Evolutionary conservation across 495 filamentous ascomycete species (phyloP).

Genomic region (Pyrenopolyporus hunteri): DNA sequence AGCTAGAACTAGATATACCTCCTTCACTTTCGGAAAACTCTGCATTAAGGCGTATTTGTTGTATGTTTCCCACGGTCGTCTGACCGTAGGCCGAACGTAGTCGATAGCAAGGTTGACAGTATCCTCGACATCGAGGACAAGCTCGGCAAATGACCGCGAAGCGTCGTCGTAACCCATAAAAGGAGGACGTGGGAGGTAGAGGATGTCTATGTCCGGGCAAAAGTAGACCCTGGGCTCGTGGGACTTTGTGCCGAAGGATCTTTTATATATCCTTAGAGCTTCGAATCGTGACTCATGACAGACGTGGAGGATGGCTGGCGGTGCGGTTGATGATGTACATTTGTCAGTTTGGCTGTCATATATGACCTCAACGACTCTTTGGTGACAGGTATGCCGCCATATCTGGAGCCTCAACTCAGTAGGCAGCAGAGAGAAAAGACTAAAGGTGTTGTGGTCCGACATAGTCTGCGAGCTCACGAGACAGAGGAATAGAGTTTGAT

Average conservation of each 20-base stretch:
- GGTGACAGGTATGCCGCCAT: conserved; percentile 49
- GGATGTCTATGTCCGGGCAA: conserved; percentile 51
- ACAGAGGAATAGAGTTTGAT: not conserved
- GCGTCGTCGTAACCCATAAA: conserved; percentile 57
- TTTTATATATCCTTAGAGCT: conserved; percentile 48
- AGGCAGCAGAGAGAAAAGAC: conserved; percentile 51
- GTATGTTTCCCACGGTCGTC: conserved; percentile 60
- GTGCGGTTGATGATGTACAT: conserved; percentile 46
- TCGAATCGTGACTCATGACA: conserved; percentile 54
- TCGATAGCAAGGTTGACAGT: conserved; percentile 54
- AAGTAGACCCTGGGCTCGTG: conserved; percentile 50
- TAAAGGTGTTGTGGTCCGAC: conserved; percentile 40
- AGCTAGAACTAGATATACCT: conserved; percentile 49
- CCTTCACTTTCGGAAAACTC: conserved; percentile 48
- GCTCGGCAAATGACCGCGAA: conserved; percentile 46
- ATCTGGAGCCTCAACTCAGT: conserved; percentile 58
- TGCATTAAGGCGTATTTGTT: conserved; percentile 56
- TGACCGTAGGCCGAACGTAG: conserved; percentile 52
- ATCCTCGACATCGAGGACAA: conserved; percentile 37
- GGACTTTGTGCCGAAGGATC: conserved; percentile 48
- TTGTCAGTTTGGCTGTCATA: conserved; percentile 43
- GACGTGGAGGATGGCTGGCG: conserved; percentile 50
- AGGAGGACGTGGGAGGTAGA: conserved; percentile 55
- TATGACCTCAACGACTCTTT: conserved; percentile 51
- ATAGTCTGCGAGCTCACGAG: conserved; percentile 18